Percentiles rank a stretch among this genome's conserved stretches.
Conservation (phyloP, 495 filamentous ascomycete genomes). For the Hyaloscypha bicolor region DNA sequence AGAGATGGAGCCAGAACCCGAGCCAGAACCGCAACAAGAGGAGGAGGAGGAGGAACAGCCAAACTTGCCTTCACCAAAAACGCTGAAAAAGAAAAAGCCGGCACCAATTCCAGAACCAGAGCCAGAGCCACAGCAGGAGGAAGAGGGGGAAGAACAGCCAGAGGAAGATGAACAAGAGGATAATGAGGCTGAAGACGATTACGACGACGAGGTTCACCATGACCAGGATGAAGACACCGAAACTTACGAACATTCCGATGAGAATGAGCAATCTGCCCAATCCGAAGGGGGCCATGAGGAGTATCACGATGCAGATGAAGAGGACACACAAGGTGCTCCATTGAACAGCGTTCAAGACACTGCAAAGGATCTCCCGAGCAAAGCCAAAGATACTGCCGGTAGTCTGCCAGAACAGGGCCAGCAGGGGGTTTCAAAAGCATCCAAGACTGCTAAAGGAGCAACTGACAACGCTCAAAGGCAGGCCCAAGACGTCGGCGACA, state of each 20-base stretch:
- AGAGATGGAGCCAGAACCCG: neutral
- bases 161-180: constrained; percentile 13
- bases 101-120: constrained; percentile 14
- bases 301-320: constrained; percentile 10
- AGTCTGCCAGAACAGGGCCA: constrained; percentile 2
- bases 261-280: constrained; percentile 15
- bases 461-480: constrained; percentile 11
- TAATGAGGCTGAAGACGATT: constrained; percentile 4
- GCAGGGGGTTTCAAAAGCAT: constrained; percentile 1
- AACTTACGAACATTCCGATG: constrained; percentile 4
- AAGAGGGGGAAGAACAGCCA: constrained; percentile 16
- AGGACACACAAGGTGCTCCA: constrained; percentile 1
- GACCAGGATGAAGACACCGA: constrained; percentile 19
- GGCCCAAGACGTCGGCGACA: constrained; percentile 4
- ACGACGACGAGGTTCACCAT: constrained; percentile 9
- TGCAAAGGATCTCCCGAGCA: constrained; percentile 4
- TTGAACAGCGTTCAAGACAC: constrained; percentile 5
- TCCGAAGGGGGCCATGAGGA: constrained; percentile 13
- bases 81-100: constrained; percentile 15
- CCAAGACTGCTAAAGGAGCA: constrained; percentile 7
- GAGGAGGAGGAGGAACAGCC: neutral
- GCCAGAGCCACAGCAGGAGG: neutral
- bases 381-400: constrained; percentile 17
- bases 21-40: neutral
- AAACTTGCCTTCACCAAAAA: constrained; percentile 3